Evolutionary conservation across 2,329 filamentous ascomycete species (phyloP).

Genomic region (Arthroderma sp.): DNA sequence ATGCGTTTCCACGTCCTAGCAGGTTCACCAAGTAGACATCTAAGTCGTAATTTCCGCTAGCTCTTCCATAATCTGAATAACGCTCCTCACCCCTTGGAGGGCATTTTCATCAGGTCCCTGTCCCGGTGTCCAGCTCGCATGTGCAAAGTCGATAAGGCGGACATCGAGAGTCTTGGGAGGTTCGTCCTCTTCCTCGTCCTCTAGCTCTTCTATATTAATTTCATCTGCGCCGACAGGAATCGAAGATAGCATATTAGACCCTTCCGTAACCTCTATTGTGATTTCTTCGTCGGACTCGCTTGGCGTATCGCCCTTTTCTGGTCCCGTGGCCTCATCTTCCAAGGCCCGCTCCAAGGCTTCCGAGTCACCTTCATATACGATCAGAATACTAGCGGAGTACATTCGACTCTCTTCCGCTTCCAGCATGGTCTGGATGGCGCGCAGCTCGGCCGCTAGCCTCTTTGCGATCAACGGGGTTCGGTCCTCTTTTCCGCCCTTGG

Average conservation of each 20-base stretch:
- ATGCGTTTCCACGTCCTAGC: too few relatives aligned
- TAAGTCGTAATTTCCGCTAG: conserved; percentile 30
- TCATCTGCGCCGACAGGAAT: conserved; percentile 20
- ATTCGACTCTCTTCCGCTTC: conserved; percentile 50
- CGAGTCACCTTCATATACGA: conserved; percentile 54
- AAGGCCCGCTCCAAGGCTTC: conserved; percentile 40
- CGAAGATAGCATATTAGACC: conserved; percentile 33
- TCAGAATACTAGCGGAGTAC: conserved; percentile 52
- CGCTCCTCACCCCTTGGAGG: conserved; percentile 58
- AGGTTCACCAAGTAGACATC: too few relatives aligned
- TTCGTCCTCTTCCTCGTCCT: conserved; percentile 42
- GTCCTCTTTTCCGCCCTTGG: conserved; percentile 27
- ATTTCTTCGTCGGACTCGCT: conserved; percentile 7
- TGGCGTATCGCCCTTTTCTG: conserved; percentile 18
- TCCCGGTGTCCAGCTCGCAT: conserved; percentile 71
- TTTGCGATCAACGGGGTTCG: conserved; percentile 32
- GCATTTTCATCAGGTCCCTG: conserved; percentile 76
- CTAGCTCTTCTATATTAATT: conserved; percentile 27
- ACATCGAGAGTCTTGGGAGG: conserved; percentile 59
- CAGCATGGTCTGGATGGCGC: conserved; percentile 34
- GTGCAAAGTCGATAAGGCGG: conserved; percentile 93
- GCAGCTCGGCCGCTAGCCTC: conserved; percentile 30
- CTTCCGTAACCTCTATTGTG: conserved; percentile 11
- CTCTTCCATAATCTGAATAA: conserved; percentile 57
- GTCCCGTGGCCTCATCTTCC: conserved; percentile 20